Conservation (phyloP, 331 rosid species). For the Acacia pycnantha region DNA sequence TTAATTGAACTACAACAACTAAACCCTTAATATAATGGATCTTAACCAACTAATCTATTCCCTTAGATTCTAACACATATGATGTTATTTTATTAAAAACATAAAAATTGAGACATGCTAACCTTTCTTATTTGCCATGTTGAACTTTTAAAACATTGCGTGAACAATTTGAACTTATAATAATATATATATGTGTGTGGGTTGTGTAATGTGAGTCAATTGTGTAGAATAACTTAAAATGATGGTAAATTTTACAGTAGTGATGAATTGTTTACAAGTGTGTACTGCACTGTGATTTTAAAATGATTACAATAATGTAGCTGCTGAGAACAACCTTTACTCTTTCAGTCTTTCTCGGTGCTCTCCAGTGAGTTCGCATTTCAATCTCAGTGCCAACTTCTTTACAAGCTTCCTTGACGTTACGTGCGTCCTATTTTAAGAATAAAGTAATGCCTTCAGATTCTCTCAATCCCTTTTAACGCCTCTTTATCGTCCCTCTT, state of each 20-base stretch:
- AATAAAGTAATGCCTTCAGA: neutral
- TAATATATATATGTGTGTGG: neutral
- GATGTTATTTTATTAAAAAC: neutral
- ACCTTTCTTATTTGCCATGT: too few relatives aligned
- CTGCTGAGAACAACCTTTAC: neutral
- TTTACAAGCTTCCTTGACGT: neutral
- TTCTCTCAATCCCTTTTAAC: neutral
- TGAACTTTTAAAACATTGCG: neutral
- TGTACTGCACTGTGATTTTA: neutral
- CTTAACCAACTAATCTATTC: too few relatives aligned
- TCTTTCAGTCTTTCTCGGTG: neutral
- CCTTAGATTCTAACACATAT: too few relatives aligned
- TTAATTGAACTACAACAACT: too few relatives aligned
- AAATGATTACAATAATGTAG: neutral
- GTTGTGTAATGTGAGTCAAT: neutral
- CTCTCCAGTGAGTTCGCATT: neutral
- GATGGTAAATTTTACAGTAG: neutral
- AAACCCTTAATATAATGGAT: too few relatives aligned
- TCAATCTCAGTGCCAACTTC: neutral
- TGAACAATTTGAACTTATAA: neutral
- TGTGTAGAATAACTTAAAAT: neutral
- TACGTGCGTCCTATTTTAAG: conserved; percentile 4
- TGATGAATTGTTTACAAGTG: neutral
- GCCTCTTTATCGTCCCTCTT: neutral
- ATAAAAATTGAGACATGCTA: neutral